phyloP scores from a whole-genome alignment of 169 alveolate genomes.

The Condylostoma magnum region DNA sequence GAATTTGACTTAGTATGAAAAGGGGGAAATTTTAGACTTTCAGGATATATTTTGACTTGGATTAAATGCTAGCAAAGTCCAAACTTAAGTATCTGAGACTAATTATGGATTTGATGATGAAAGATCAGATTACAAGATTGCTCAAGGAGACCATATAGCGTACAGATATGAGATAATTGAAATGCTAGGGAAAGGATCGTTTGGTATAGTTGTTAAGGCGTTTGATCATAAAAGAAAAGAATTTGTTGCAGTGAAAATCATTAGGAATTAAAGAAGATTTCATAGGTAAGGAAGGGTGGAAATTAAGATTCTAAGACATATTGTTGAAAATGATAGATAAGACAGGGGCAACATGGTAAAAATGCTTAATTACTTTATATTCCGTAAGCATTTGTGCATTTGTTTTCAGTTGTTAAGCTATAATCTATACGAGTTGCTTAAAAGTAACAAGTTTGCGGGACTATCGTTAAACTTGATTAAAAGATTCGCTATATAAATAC shows the following conservation, averaged over 20 bases:
- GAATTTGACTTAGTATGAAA: constrained; percentile 43
- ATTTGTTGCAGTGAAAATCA: constrained; percentile 73
- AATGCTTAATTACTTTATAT: constrained; percentile 69
- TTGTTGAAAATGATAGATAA: constrained; percentile 60
- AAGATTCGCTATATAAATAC: constrained; percentile 75
- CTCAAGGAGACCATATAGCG: constrained; percentile 73
- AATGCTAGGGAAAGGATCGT: constrained; percentile 79
- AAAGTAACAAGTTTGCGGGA: constrained; percentile 72
- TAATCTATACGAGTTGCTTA: constrained; percentile 79
- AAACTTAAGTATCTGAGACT: constrained; percentile 50
- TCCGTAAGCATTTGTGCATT: constrained; percentile 81
- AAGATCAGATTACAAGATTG: constrained; percentile 75
- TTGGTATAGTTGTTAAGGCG: constrained; percentile 82
- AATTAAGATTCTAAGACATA: constrained; percentile 57
- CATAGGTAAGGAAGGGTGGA: constrained; percentile 70
- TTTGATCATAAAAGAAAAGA: constrained; percentile 78
- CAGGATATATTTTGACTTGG: constrained; percentile 50
- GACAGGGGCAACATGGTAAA: constrained; percentile 66
- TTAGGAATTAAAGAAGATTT: constrained; percentile 72
- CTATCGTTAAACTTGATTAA: constrained; percentile 69
- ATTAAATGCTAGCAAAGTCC: background rate
- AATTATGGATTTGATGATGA: constrained; percentile 74
- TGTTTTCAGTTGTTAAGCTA: constrained; percentile 74
- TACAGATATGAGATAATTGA: constrained; percentile 81
- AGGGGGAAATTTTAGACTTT: constrained; percentile 51